Evolutionary conservation across 2,329 filamentous ascomycete species (phyloP), one percentile per base, ranked within the genome.

Genomic region (Penicillium verrucosum): DNA sequence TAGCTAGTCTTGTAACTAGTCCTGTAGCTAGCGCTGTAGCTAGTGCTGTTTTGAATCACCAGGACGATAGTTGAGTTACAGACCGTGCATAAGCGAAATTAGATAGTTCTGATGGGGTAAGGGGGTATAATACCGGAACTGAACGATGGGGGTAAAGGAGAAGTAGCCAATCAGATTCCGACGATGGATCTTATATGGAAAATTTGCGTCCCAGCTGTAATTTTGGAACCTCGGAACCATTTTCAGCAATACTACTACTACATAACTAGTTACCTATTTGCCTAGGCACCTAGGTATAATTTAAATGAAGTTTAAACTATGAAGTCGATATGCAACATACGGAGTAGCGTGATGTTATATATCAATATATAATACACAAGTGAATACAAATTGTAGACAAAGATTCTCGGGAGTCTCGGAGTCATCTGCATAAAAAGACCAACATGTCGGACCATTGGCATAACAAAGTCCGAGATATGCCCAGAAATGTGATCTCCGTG

Each of bases 51-150:
- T 34, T 43, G 16, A 25, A 51, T 43, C 49, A 36, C 38, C 63
- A 34, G 44, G 30, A 12, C 60, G 56, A 58, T 56, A 61, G 53
- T 65, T 42, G 40, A 41, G 12, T 30, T 44, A 46, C 45, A 25
- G 16, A 11, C 23, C 29, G 34, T 37, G 44, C 51, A 36, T 66
- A 69, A 70, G 65, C 67, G 68, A 72, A 71, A 73, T 73, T 72
- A 60, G 62, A 56, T 53, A 63, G 64, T 66, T 65, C 57, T 56
- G 49, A 41, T 16, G 51, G 51, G 49, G 65, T 21, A 21, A 2
- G 21, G 21, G 21, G 21, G 21, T 61, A 61, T 40, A 62, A 50
- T 56, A 43, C 36, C 49, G 51, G 36, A 16, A 27, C 50, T 54
- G 46, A 46, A 54, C 53, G 36, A 57, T 56, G 62, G 67, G 63